A percentile compares a stretch with the other conserved stretches of the same genome.
phyloP scores from a whole-genome alignment of 2,329 filamentous ascomycete species.

The Tolypocladium inflatum region DNA sequence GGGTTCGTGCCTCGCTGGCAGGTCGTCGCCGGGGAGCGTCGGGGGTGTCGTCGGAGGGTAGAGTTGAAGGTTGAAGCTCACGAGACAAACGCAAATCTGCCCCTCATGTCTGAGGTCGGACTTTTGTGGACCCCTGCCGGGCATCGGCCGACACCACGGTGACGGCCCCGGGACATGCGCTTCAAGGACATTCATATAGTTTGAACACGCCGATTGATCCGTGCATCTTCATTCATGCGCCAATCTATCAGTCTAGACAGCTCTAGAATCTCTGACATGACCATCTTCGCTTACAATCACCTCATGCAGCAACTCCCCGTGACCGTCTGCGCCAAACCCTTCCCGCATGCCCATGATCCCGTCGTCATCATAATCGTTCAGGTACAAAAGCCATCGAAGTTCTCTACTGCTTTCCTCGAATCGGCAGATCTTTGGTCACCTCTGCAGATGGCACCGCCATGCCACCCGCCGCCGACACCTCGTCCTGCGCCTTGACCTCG shows the following conservation, averaged over 20 bases:
- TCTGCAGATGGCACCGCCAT: conserved; percentile 8
- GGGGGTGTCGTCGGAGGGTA: not conserved
- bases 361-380: not conserved
- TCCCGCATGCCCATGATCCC: not conserved
- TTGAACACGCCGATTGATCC: not conserved
- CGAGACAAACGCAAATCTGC: not conserved
- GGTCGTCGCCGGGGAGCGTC: not conserved
- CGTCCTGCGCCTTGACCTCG: conserved; percentile 8
- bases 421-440: conserved; percentile 12
- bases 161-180: not conserved
- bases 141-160: not conserved
- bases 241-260: not conserved
- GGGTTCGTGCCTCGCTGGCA: not conserved
- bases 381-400: not conserved
- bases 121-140: not conserved
- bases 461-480: conserved; percentile 7
- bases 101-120: not conserved
- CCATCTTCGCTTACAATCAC: not conserved
- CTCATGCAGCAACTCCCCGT: not conserved
- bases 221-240: not conserved
- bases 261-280: not conserved
- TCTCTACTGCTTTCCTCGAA: conserved; percentile 8
- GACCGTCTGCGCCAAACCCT: not conserved
- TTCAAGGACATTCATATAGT: not conserved
- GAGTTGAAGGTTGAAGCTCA: not conserved